A percentile compares a stretch with the other conserved stretches of the same genome.
Conservation (phyloP, 129 eudicot genomes). For the Arctium minus region DNA sequence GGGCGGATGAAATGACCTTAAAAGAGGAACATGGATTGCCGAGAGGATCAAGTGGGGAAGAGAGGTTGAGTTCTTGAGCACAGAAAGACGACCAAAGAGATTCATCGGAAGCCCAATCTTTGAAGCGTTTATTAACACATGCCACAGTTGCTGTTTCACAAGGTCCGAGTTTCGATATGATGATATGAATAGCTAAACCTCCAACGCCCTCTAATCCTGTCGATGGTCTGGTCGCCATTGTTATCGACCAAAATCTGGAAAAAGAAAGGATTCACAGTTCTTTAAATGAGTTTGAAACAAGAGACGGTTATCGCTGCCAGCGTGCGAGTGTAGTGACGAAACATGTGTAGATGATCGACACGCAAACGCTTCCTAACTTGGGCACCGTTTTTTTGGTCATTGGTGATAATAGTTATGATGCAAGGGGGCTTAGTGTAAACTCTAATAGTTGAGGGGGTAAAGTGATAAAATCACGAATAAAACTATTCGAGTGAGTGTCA, state of each 20-base stretch:
- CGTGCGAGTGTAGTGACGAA: background rate
- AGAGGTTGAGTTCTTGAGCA: constrained; percentile 44
- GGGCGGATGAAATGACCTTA: constrained; percentile 31
- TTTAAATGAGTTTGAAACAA: background rate
- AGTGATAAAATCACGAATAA: too few relatives aligned
- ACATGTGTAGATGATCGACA: background rate
- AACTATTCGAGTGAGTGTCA: too few relatives aligned
- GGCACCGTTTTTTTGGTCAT: too few relatives aligned
- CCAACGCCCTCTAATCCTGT: constrained; percentile 49
- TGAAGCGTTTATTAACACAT: constrained; percentile 45
- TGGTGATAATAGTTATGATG: background rate
- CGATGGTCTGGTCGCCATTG: constrained; percentile 15
- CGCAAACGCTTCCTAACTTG: background rate
- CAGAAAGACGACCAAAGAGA: constrained; percentile 58
- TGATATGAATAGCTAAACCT: constrained; percentile 46
- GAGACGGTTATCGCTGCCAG: background rate
- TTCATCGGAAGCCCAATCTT: constrained; percentile 61
- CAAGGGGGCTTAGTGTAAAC: background rate
- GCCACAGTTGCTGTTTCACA: constrained; percentile 41
- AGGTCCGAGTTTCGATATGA: constrained; percentile 51
- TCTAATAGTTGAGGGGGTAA: background rate
- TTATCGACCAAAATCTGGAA: background rate
- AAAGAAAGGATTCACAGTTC: background rate
- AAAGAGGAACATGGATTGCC: constrained; percentile 50
- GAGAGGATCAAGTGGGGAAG: constrained; percentile 49